phyloP scores from a whole-genome alignment of 2,329 filamentous ascomycete species.

The Orbilia oligospora region DNA sequence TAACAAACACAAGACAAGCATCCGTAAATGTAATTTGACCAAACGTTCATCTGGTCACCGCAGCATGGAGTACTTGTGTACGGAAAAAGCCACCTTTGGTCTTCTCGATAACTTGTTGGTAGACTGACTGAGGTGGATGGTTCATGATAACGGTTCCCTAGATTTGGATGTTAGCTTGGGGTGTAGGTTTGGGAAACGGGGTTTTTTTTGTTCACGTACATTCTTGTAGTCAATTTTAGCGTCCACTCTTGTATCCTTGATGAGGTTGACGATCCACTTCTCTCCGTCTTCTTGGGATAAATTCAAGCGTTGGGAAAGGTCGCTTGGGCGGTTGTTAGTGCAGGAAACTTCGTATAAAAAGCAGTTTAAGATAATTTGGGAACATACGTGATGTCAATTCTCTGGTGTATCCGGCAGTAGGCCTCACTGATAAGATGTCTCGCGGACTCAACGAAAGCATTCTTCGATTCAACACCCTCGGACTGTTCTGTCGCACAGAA shows the following conservation, averaged over 20 bases:
- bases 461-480: slow-evolving; percentile 75
- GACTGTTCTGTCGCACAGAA: slow-evolving; percentile 8
- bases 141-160: slow-evolving; percentile 97
- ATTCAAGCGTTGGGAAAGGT: slow-evolving; percentile 90
- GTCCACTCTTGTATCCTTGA: slow-evolving; percentile 95
- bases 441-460: slow-evolving; percentile 92
- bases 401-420: slow-evolving; percentile 99
- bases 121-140: slow-evolving; percentile 97
- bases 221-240: slow-evolving; percentile 99
- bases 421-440: slow-evolving; percentile 97
- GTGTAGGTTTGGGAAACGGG: background rate
- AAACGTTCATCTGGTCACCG: slow-evolving; percentile 34
- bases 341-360: slow-evolving; percentile 1
- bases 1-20: slow-evolving; percentile 9
- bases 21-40: slow-evolving; percentile 2
- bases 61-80: slow-evolving; percentile 86
- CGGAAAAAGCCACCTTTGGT: slow-evolving; percentile 99
- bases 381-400: slow-evolving; percentile 89
- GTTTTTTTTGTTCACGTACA: slow-evolving; percentile 4
- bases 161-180: slow-evolving; percentile 14
- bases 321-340: slow-evolving; percentile 70
- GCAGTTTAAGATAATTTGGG: background rate
- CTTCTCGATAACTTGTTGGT: slow-evolving; percentile 99
- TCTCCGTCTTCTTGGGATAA: slow-evolving; percentile 95
- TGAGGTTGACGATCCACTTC: slow-evolving; percentile 99